A percentile compares a stretch with the other conserved stretches of the same genome.
Conservation (phyloP, 2,329 filamentous ascomycete species). For the Keithomyces neogunnii region DNA sequence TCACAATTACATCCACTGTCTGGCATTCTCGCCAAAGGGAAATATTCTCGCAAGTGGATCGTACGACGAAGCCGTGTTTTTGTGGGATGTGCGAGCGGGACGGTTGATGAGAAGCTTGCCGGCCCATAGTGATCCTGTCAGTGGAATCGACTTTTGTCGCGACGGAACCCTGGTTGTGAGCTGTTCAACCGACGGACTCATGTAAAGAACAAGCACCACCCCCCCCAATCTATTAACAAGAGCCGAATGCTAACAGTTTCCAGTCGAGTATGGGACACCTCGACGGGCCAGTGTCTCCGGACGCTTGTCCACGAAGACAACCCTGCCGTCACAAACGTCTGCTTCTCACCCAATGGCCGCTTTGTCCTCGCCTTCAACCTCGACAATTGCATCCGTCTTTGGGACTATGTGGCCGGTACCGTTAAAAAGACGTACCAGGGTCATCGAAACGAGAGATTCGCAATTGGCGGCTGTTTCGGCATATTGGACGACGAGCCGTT, state of each 20-base stretch:
- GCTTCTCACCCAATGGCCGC: slow-evolving; percentile 89
- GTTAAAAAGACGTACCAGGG: slow-evolving; percentile 98
- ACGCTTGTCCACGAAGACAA: slow-evolving; percentile 97
- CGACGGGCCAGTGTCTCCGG: slow-evolving; percentile 87
- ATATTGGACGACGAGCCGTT: slow-evolving; percentile 45
- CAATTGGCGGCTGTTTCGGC: slow-evolving; percentile 78
- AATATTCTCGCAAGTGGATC: slow-evolving; percentile 94
- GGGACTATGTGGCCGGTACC: slow-evolving; percentile 87
- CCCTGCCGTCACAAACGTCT: slow-evolving; percentile 77
- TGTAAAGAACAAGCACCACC: slow-evolving; percentile 42
- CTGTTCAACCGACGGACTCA: slow-evolving; percentile 84
- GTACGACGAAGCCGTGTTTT: slow-evolving; percentile 93
- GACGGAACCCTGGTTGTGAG: slow-evolving; percentile 90
- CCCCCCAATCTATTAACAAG: neutral
- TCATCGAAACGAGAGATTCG: slow-evolving; percentile 76
- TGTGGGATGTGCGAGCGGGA: slow-evolving; percentile 91
- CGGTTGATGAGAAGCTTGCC: slow-evolving; percentile 83
- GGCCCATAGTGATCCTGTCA: slow-evolving; percentile 90
- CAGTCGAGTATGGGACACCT: slow-evolving; percentile 89
- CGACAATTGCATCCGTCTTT: slow-evolving; percentile 82
- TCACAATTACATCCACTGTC: slow-evolving; percentile 90
- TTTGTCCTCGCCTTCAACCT: slow-evolving; percentile 88
- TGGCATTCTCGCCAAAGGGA: slow-evolving; percentile 95
- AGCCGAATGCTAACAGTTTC: slow-evolving; percentile 9
- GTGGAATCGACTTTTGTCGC: slow-evolving; percentile 83